Percentiles rank a stretch among this genome's conserved stretches.
Evolutionary conservation across 2,329 filamentous ascomycete species (phyloP).

Genomic region (Ophiosphaerella herpotricha): DNA sequence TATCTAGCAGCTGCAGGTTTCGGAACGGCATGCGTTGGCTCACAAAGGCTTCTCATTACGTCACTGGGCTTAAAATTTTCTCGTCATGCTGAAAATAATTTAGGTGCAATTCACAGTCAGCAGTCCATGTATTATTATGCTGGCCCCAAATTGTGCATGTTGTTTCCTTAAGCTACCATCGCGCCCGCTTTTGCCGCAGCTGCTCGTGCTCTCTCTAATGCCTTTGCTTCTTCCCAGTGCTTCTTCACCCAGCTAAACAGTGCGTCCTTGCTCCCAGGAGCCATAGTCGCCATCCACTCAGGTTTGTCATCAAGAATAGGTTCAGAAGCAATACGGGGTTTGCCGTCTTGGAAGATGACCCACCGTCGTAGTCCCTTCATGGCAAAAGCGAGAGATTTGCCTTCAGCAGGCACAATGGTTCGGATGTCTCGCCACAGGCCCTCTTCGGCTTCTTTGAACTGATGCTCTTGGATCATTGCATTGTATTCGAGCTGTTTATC

Average conservation of each 20-base stretch:
- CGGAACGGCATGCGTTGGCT: slow-evolving; percentile 27
- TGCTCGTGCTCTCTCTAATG: slow-evolving; percentile 33
- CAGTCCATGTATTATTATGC: background rate
- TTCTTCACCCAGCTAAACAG: slow-evolving; percentile 36
- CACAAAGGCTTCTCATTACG: too few relatives aligned
- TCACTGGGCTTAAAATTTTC: background rate
- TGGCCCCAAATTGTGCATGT: too few relatives aligned
- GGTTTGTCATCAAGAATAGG: slow-evolving; percentile 19
- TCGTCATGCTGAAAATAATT: background rate
- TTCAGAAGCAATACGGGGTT: slow-evolving; percentile 19
- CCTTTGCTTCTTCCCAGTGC: slow-evolving; percentile 38
- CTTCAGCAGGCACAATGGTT: slow-evolving; percentile 34
- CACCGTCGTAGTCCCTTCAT: slow-evolving; percentile 42
- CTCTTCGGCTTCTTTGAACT: slow-evolving; percentile 45
- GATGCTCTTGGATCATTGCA: slow-evolving; percentile 42
- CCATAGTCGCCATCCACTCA: slow-evolving; percentile 27
- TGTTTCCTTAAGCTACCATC: background rate
- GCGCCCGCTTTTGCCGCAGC: slow-evolving; percentile 13
- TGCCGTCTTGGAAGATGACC: slow-evolving; percentile 35
- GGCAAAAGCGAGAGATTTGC: slow-evolving; percentile 25
- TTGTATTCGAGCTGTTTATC: slow-evolving; percentile 53
- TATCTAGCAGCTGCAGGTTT: background rate
- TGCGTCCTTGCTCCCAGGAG: slow-evolving; percentile 8
- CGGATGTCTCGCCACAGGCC: slow-evolving; percentile 54
- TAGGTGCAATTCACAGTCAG: background rate